Evolutionary conservation across 2,329 filamentous ascomycete genomes (phyloP).

Genomic region (Fusarium sp.): DNA sequence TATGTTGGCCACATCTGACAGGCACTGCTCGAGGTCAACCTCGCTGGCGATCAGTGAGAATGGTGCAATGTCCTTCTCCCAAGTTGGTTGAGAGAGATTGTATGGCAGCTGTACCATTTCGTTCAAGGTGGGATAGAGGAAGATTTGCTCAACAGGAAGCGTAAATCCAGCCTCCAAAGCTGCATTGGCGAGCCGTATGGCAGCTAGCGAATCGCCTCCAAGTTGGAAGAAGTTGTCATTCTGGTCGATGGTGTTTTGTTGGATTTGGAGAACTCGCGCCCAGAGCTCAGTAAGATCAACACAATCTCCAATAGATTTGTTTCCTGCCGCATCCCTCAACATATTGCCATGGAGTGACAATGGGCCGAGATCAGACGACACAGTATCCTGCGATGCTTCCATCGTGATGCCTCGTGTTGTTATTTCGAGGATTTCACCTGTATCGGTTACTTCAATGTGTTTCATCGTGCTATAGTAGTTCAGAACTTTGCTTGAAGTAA

Average conservation of each 20-base stretch:
- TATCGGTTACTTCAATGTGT: neutral
- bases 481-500: neutral
- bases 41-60: slow-evolving; percentile 13
- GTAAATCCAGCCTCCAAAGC: slow-evolving; percentile 6
- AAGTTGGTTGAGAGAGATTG: neutral
- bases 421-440: neutral
- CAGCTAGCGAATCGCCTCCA: slow-evolving; percentile 18
- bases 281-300: slow-evolving; percentile 8
- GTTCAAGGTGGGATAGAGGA: slow-evolving; percentile 9
- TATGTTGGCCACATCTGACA: slow-evolving; percentile 3
- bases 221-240: slow-evolving; percentile 26
- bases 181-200: slow-evolving; percentile 7
- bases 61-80: neutral
- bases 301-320: neutral
- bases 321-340: neutral
- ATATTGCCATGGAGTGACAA: neutral
- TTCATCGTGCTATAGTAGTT: neutral
- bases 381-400: neutral
- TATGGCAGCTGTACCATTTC: slow-evolving; percentile 17
- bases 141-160: slow-evolving; percentile 14
- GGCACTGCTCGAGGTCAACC: slow-evolving; percentile 2
- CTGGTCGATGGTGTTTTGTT: slow-evolving; percentile 6
- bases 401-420: neutral
- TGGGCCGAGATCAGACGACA: neutral
- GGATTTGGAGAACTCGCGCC: slow-evolving; percentile 5